These are phyloP conservation scores for Byssothecium circinans DNA, from an alignment of 2,329 filamentous ascomycete genomes.

Conservation along the genomic window DNA sequence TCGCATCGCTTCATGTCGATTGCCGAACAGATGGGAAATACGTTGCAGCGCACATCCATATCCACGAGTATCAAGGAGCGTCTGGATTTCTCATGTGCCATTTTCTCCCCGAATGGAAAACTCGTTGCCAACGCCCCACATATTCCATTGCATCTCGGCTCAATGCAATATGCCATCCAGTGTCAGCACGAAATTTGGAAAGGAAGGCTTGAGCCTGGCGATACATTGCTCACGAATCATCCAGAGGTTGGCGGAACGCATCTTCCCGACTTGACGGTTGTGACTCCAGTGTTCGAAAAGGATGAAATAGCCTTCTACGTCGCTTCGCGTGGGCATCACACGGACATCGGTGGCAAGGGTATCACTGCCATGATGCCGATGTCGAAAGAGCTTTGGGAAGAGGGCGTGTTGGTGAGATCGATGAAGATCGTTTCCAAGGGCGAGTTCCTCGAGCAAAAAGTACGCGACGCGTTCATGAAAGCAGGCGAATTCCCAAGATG, in stretches of 20 bases:
- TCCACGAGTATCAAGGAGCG: conserved; percentile 31
- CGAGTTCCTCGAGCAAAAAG: conserved; percentile 10
- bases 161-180: conserved; percentile 29
- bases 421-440: conserved; percentile 27
- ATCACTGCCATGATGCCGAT: conserved; percentile 49
- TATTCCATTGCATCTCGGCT: conserved; percentile 29
- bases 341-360: conserved; percentile 64
- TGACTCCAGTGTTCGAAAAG: conserved; percentile 43
- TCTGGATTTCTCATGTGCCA: conserved; percentile 29
- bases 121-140: conserved; percentile 32
- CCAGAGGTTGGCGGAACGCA: conserved; percentile 27
- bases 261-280: conserved; percentile 28
- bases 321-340: conserved; percentile 74
- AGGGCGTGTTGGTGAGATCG: conserved; percentile 45
- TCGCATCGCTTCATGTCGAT: conserved; percentile 30
- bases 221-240: conserved; percentile 28
- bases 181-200: conserved; percentile 26
- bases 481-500: conserved; percentile 9
- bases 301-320: conserved; percentile 76
- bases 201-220: conserved; percentile 24
- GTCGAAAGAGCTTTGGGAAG: conserved; percentile 48
- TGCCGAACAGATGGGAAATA: conserved; percentile 29
- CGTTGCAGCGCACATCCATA: conserved; percentile 25
- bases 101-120: conserved; percentile 24
- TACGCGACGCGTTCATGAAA: neutral